Percentiles rank a stretch among this genome's conserved stretches.
Conservation (phyloP, 2,329 filamentous ascomycete genomes). For the Aaosphaeria pasadenensis region DNA sequence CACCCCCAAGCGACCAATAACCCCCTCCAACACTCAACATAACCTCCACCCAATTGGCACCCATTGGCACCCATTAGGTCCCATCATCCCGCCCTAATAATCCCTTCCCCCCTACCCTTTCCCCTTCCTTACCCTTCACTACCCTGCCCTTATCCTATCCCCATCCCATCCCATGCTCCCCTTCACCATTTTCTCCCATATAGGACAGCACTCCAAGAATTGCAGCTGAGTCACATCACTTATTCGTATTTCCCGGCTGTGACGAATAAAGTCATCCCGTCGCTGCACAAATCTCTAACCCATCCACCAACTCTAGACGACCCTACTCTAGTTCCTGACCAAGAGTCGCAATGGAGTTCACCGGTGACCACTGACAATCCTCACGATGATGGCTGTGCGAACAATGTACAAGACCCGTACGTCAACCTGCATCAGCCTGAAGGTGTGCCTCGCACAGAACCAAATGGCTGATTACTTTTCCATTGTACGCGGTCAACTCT, state of each 20-base stretch:
- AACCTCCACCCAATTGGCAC: conserved; percentile 10
- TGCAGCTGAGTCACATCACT: conserved; percentile 25
- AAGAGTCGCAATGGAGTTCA: conserved; percentile 5
- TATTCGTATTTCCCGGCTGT: conserved; percentile 10
- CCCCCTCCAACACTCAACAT: conserved; percentile 20
- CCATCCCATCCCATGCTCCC: no score
- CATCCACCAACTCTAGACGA: no score
- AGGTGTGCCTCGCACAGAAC: conserved; percentile 12
- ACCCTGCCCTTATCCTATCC: no score
- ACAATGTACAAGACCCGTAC: conserved; percentile 10
- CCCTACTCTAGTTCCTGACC: conserved; percentile 7
- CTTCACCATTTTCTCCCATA: no score
- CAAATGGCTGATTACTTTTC: conserved; percentile 16
- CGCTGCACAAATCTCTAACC: no score
- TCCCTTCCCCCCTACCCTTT: no score
- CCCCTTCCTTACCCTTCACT: no score
- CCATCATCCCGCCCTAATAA: no score
- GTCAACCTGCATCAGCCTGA: conserved; percentile 14
- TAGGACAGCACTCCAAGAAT: not conserved
- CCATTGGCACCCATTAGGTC: not conserved
- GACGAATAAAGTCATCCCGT: conserved; percentile 5
- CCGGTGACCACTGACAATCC: conserved; percentile 23
- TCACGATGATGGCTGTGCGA: conserved; percentile 15
- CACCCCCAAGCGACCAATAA: conserved; percentile 11
- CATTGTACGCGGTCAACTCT: conserved; percentile 5